Conservation (phyloP, 1,139 yeast genomes). For the Suhomyces wounanorum region DNA sequence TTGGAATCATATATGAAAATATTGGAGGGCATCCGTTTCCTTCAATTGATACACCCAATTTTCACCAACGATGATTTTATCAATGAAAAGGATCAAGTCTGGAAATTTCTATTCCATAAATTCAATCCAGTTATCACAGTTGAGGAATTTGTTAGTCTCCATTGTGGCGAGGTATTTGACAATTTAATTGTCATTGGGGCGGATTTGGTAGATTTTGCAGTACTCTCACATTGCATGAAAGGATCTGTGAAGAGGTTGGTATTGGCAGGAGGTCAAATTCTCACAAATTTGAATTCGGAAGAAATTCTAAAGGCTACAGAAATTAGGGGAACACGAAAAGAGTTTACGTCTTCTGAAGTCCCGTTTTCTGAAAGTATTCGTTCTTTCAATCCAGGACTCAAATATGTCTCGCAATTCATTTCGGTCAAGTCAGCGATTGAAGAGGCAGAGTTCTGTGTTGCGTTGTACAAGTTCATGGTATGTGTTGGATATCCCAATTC, state of each 20-base stretch:
- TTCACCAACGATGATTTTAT: conserved; percentile 4
- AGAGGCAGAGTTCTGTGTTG: conserved; percentile 58
- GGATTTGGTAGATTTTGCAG: conserved; percentile 4
- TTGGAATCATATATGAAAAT: conserved; percentile 10
- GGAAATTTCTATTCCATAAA: conserved; percentile 14
- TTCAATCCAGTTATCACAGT: conserved; percentile 14
- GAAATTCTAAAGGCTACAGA: background rate
- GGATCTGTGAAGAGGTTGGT: conserved; percentile 8
- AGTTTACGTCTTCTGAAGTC: conserved; percentile 1
- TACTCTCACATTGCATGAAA: conserved; percentile 7
- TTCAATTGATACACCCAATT: conserved; percentile 11
- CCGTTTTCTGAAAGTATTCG: background rate
- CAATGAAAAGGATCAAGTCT: conserved; percentile 6
- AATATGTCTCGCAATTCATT: conserved; percentile 37
- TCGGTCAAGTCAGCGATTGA: conserved; percentile 37
- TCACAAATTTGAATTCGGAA: background rate
- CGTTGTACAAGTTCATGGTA: conserved; percentile 50
- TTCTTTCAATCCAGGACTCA: conserved; percentile 45
- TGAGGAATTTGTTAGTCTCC: conserved; percentile 15
- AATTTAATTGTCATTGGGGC: conserved; percentile 16
- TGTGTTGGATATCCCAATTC: conserved; percentile 44
- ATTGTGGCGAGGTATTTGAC: conserved; percentile 5
- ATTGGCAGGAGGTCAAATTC: conserved; percentile 11
- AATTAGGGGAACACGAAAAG: conserved; percentile 7
- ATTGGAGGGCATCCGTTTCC: conserved; percentile 9